phyloP scores from a whole-genome alignment of 225 moss, liverwort and hornwort genomes.

The Rhytidiadelphus loreus region DNA sequence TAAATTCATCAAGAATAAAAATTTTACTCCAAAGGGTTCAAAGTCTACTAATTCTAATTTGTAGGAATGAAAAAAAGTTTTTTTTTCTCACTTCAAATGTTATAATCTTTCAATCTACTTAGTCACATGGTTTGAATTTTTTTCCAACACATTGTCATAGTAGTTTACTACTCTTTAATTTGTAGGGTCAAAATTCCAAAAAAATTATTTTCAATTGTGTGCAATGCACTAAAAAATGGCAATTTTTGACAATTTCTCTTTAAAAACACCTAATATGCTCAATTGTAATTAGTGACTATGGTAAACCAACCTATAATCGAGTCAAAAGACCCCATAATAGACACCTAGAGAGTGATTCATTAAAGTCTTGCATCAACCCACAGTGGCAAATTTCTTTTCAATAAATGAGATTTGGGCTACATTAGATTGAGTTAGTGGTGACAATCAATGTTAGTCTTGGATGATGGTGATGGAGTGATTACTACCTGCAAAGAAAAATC shows the following conservation, averaged over 20 bases:
- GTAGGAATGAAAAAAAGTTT: too few relatives aligned
- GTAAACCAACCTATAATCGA: accelerated
- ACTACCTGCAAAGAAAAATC: too few relatives aligned
- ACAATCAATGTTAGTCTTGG: too few relatives aligned
- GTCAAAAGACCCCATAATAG: accelerated
- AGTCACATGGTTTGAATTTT: accelerated
- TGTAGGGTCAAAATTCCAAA: too few relatives aligned
- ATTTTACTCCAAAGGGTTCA: accelerated
- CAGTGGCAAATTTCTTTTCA: accelerated
- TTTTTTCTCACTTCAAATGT: neutral
- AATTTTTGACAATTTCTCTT: neutral
- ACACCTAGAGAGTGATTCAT: accelerated
- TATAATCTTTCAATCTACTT: neutral
- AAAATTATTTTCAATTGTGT: neutral
- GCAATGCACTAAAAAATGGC: neutral
- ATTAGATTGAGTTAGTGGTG: accelerated
- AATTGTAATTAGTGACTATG: neutral
- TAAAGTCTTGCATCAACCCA: neutral
- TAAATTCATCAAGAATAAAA: neutral
- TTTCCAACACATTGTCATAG: neutral
- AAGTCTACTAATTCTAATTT: too few relatives aligned
- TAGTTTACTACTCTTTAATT: too few relatives aligned
- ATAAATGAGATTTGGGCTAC: neutral
- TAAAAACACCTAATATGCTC: accelerated
- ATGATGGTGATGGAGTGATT: neutral